A percentile compares a stretch with the other conserved stretches of the same genome.
phyloP scores from a whole-genome alignment of 2,329 filamentous ascomycete species.

The Nannizziopsis arthrosporioides region DNA sequence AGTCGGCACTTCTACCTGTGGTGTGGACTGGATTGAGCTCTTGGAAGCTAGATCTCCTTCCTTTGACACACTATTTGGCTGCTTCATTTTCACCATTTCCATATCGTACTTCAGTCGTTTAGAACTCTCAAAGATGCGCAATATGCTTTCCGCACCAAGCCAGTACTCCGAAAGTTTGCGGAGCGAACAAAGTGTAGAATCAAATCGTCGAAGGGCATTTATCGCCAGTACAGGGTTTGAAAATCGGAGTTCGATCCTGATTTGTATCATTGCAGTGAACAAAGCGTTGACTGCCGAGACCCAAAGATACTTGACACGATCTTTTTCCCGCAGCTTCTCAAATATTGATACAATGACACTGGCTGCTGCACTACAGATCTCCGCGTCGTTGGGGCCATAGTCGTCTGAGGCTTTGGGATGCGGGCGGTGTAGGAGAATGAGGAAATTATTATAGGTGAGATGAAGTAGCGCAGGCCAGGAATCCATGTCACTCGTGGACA shows the following conservation, averaged over 20 bases:
- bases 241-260: conserved; percentile 36
- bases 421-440: conserved; percentile 36
- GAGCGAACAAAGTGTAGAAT: conserved; percentile 33
- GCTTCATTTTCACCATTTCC: conserved; percentile 28
- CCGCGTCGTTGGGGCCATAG: conserved; percentile 36
- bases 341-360: conserved; percentile 37
- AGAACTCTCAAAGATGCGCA: conserved; percentile 35
- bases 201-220: conserved; percentile 35
- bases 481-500: conserved; percentile 33
- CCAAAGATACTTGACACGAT: conserved; percentile 35
- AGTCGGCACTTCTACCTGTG: conserved; percentile 7
- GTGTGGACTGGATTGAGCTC: conserved; percentile 2
- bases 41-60: conserved; percentile 9
- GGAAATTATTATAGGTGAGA: conserved; percentile 36
- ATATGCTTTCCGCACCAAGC: conserved; percentile 33
- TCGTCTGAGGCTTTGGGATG: conserved; percentile 35
- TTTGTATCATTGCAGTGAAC: conserved; percentile 39
- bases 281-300: conserved; percentile 35
- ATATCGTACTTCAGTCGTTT: conserved; percentile 34
- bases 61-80: conserved; percentile 19
- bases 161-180: conserved; percentile 34
- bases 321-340: conserved; percentile 33
- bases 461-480: conserved; percentile 36
- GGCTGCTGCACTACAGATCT: conserved; percentile 36
- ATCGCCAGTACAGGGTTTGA: conserved; percentile 37